A percentile compares a stretch with the other conserved stretches of the same genome.
phyloP scores from a whole-genome alignment of 1,284 basidiomycete genomes.

The Irpex rosettiformis region DNA sequence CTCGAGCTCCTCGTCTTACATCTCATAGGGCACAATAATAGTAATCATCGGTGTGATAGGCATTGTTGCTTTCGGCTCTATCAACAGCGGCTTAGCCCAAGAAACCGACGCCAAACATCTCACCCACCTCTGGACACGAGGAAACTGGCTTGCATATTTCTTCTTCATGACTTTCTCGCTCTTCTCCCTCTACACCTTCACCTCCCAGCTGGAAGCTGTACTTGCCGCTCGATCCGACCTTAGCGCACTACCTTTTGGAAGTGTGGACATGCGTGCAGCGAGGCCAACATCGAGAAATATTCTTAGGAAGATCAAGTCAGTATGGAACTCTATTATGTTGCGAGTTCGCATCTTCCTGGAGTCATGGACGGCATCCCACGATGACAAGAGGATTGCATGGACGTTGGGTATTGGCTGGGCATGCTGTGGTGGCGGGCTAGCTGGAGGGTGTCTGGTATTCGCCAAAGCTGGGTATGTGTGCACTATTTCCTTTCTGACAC shows the following conservation, averaged over 20 bases:
- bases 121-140: conserved; percentile 77
- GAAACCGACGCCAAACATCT: conserved; percentile 73
- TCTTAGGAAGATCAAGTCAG: conserved; percentile 28
- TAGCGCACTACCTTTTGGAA: conserved; percentile 50
- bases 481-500: conserved; percentile 16
- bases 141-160: conserved; percentile 88
- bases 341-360: conserved; percentile 66
- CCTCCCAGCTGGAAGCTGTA: conserved; percentile 63
- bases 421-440: conserved; percentile 84
- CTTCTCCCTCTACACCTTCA: conserved; percentile 60
- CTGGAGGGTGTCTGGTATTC: conserved; percentile 87
- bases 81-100: conserved; percentile 69
- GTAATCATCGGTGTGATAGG: conserved; percentile 82
- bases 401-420: conserved; percentile 91
- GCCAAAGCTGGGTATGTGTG: conserved; percentile 80
- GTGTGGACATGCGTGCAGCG: conserved; percentile 29
- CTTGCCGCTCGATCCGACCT: conserved; percentile 65
- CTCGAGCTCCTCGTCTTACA: neutral
- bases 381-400: conserved; percentile 83
- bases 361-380: conserved; percentile 70
- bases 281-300: conserved; percentile 24
- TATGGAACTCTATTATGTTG: conserved; percentile 46
- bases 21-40: conserved; percentile 67
- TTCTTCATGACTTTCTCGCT: conserved; percentile 74
- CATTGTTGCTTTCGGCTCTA: conserved; percentile 83